Evolutionary conservation across 495 filamentous ascomycete species (phyloP).

Genomic region (Trichodelitschia bisporula): DNA sequence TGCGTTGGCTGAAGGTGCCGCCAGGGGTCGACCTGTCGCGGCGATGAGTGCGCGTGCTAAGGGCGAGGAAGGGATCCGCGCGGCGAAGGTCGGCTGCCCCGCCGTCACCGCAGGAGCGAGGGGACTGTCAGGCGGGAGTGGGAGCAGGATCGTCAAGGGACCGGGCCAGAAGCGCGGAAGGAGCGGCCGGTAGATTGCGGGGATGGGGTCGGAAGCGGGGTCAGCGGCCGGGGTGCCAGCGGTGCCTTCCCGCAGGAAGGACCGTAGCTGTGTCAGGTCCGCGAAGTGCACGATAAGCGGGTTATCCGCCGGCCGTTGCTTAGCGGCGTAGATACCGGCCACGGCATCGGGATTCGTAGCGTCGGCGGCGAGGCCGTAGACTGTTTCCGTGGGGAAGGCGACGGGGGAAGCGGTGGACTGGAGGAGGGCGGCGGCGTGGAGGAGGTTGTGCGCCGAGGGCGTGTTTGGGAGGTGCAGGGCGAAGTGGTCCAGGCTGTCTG

Average conservation of each 20-base stretch:
- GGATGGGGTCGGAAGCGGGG: constrained; percentile 25
- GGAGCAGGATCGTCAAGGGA: constrained; percentile 75
- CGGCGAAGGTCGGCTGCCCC: constrained; percentile 60
- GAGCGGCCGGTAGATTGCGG: constrained; percentile 56
- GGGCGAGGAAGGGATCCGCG: constrained; percentile 60
- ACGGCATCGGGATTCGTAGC: constrained; percentile 69
- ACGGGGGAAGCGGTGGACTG: constrained; percentile 45
- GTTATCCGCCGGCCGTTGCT: constrained; percentile 78
- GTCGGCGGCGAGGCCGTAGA: constrained; percentile 90
- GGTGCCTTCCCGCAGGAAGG: constrained; percentile 13
- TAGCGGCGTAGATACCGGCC: constrained; percentile 73
- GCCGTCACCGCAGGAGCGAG: constrained; percentile 79
- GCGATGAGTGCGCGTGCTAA: constrained; percentile 74
- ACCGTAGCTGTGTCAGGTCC: constrained; percentile 53
- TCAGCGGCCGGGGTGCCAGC: constrained; percentile 1
- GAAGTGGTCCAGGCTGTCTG: no score
- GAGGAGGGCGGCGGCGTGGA: constrained; percentile 32
- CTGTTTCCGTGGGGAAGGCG: constrained; percentile 93
- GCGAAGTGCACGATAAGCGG: constrained; percentile 82
- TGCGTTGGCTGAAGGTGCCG: constrained; percentile 88
- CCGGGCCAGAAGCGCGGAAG: constrained; percentile 84
- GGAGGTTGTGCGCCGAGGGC: constrained; percentile 12
- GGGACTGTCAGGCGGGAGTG: constrained; percentile 31
- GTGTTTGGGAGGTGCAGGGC: no score
- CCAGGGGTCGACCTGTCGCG: constrained; percentile 48